Conservation (phyloP, 2,329 filamentous ascomycete genomes). For the Apiospora phragmitis region DNA sequence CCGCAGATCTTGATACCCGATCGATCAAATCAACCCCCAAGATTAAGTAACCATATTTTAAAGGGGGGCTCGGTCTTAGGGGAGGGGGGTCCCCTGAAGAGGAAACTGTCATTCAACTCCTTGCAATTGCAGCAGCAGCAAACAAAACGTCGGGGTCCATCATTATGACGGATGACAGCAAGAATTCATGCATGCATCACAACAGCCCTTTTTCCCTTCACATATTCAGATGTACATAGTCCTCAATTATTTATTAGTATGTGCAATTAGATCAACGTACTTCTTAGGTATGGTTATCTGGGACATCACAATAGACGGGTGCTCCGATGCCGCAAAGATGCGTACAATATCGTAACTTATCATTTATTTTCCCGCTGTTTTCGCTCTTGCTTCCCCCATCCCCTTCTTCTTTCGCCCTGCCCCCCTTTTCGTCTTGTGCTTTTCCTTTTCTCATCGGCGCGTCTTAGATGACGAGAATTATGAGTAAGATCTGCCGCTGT, state of each 20-base stretch:
- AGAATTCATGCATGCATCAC: neutral
- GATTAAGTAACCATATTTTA: neutral
- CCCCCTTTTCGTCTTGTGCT: neutral
- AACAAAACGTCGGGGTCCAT: neutral
- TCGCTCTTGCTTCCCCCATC: neutral
- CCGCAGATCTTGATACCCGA: slow-evolving; percentile 6
- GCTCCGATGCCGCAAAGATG: neutral
- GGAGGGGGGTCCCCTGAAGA: neutral
- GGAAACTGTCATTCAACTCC: neutral
- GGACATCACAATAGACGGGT: neutral
- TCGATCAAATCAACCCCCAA: neutral
- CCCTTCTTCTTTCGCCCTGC: neutral
- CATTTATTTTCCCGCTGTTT: neutral
- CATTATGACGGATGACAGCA: neutral
- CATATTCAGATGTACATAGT: neutral
- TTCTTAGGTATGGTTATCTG: neutral
- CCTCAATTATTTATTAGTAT: neutral
- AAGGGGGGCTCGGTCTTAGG: neutral
- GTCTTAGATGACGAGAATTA: neutral
- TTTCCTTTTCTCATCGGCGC: neutral
- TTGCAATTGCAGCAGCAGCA: too few species aligned
- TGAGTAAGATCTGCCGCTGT: neutral
- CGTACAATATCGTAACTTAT: neutral
- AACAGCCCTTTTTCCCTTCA: neutral
- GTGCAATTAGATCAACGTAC: too few species aligned